Percentiles rank a stretch among this genome's conserved stretches.
These are phyloP conservation scores for Bipolaris bicolor DNA, from an alignment of 2,329 filamentous ascomycete species.

Conservation along the genomic window DNA sequence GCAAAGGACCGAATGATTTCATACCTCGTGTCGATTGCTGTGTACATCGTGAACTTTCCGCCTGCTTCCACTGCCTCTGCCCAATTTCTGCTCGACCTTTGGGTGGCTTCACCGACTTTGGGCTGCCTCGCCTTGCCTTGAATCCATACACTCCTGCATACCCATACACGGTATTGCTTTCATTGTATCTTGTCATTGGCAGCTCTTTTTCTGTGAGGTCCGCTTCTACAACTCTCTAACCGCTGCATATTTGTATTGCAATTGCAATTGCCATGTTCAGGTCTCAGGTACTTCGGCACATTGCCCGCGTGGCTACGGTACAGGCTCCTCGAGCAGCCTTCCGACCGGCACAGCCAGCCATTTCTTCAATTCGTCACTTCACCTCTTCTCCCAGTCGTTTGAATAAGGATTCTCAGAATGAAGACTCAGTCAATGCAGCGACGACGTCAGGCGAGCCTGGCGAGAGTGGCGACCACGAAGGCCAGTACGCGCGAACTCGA, in stretches of 20 bases:
- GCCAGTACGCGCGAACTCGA: constrained; percentile 79
- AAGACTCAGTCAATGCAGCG: constrained; percentile 41
- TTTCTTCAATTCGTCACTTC: constrained; percentile 34
- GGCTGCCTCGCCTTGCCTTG: constrained; percentile 2
- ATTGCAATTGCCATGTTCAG: constrained; percentile 40
- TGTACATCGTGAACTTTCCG: constrained; percentile 16
- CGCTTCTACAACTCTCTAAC: not conserved
- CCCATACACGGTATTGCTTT: constrained; percentile 2
- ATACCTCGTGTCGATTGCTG: constrained; percentile 4
- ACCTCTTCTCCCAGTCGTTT: constrained; percentile 36
- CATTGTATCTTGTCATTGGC: constrained; percentile 7
- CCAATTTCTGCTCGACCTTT: not conserved
- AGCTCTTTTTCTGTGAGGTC: not conserved
- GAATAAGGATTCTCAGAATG: constrained; percentile 30
- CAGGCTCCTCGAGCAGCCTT: constrained; percentile 39
- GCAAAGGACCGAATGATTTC: constrained; percentile 18
- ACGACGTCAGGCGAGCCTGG: constrained; percentile 48
- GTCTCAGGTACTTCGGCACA: constrained; percentile 40
- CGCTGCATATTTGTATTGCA: constrained; percentile 10
- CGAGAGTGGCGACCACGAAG: constrained; percentile 60
- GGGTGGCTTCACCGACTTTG: constrained; percentile 19
- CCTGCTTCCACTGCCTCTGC: constrained; percentile 9
- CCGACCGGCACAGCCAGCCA: constrained; percentile 25
- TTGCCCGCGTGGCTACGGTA: constrained; percentile 33
- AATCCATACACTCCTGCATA: not conserved